These are phyloP conservation scores for Lonicera japonica DNA, from an alignment of 129 eudicot species.

Conservation along the genomic window DNA sequence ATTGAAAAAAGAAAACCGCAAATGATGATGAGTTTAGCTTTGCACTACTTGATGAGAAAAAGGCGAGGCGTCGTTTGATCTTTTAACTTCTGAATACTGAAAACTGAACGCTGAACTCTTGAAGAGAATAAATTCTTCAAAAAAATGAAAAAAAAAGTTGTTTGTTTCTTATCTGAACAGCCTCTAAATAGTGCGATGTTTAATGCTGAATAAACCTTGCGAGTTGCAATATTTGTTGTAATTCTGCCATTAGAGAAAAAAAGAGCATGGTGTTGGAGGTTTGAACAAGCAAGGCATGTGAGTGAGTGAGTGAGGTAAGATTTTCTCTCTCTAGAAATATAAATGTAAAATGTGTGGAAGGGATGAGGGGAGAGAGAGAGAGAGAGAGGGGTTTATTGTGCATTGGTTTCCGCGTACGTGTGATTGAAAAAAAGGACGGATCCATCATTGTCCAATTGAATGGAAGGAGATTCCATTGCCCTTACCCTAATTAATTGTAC, in stretches of 20 bases:
- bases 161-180: too few relatives aligned
- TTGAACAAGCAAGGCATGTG: slow-evolving; percentile 94
- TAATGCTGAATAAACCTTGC: too few relatives aligned
- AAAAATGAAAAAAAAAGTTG: too few relatives aligned
- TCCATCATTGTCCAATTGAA: slow-evolving; percentile 51
- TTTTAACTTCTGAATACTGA: too few relatives aligned
- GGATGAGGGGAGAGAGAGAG: slow-evolving; percentile 11
- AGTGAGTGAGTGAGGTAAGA: background rate
- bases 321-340: slow-evolving; percentile 6
- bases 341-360: background rate
- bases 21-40: background rate
- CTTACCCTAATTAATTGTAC: background rate
- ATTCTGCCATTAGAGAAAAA: slow-evolving; percentile 20
- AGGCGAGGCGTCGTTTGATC: too few relatives aligned
- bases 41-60: too few relatives aligned
- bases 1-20: slow-evolving; percentile 1
- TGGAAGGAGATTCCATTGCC: slow-evolving; percentile 41
- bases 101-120: too few relatives aligned
- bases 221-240: background rate
- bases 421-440: slow-evolving; percentile 60
- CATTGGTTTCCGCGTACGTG: slow-evolving; percentile 74
- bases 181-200: too few relatives aligned
- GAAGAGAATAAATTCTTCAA: too few relatives aligned
- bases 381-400: slow-evolving; percentile 50
- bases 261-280: slow-evolving; percentile 1